phyloP scores from a whole-genome alignment of 2,329 filamentous ascomycete genomes.

The Paraphoma chrysanthemicola region DNA sequence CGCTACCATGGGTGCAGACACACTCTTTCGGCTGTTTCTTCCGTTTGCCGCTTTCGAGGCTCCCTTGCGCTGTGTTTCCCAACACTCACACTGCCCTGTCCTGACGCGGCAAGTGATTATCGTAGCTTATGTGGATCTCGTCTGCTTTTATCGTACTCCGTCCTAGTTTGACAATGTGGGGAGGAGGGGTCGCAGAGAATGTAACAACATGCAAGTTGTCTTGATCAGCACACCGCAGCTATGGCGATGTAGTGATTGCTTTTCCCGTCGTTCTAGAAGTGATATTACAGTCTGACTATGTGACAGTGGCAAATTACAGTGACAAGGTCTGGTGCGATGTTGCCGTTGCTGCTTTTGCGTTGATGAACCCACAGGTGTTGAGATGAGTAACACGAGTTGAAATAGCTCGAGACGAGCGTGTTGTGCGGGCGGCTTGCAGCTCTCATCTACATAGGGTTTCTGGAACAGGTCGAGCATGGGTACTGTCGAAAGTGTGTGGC shows the following conservation, averaged over 20 bases:
- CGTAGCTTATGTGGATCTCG: background rate
- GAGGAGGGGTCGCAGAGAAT: background rate
- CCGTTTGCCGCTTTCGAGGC: background rate
- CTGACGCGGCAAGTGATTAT: background rate
- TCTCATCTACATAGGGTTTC: background rate
- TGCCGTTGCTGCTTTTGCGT: background rate
- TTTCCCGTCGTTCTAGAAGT: background rate
- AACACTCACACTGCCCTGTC: background rate
- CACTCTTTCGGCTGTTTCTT: conserved; percentile 1
- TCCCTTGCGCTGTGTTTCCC: conserved; percentile 1
- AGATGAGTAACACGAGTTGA: too few relatives aligned
- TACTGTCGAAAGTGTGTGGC: background rate
- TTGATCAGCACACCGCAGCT: conserved; percentile 8
- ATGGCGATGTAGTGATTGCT: conserved; percentile 7
- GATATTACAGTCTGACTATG: conserved; percentile 8
- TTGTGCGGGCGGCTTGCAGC: background rate
- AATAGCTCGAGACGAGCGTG: too few relatives aligned
- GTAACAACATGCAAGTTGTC: background rate
- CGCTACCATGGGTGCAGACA: conserved; percentile 7
- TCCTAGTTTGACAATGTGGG: background rate
- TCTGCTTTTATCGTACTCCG: background rate
- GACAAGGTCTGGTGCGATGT: background rate
- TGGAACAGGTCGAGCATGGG: background rate
- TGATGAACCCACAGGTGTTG: background rate
- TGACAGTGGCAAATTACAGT: conserved; percentile 9